A percentile compares a stretch with the other conserved stretches of the same genome.
phyloP scores from a whole-genome alignment of 2,329 filamentous ascomycete genomes.

The Boeremia exigua region DNA sequence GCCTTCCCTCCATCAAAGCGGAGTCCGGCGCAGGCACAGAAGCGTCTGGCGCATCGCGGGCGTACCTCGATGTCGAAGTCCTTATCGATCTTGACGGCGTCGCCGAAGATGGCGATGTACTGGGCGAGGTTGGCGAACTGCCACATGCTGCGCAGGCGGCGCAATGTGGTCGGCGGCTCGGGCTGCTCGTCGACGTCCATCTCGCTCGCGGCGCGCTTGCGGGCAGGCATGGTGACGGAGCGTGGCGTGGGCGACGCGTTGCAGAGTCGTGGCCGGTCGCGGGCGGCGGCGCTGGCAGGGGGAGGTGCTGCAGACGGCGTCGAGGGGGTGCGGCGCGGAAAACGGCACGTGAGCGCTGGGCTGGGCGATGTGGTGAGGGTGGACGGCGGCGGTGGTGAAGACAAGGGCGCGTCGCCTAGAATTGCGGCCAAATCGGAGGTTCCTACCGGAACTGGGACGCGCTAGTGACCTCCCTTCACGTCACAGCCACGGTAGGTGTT shows the following conservation, averaged over 20 bases:
- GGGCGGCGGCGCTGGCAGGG: background rate
- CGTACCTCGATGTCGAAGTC: conserved; percentile 87
- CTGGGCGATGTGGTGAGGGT: conserved; percentile 4
- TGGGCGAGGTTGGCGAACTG: conserved; percentile 94
- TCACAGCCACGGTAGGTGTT: conserved; percentile 9
- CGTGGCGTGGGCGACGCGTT: conserved; percentile 45
- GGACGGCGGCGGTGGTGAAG: conserved; percentile 14
- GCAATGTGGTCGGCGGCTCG: conserved; percentile 56
- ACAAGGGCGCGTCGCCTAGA: conserved; percentile 11
- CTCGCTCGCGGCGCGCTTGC: conserved; percentile 56
- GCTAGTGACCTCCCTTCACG: conserved; percentile 7
- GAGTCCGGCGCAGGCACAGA: conserved; percentile 19
- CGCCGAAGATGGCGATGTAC: conserved; percentile 91
- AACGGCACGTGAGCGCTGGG: conserved; percentile 4
- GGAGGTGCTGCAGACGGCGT: background rate
- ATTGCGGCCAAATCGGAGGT: conserved; percentile 14
- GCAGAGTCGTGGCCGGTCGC: conserved; percentile 7
- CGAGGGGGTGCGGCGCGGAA: background rate
- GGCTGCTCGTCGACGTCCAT: conserved; percentile 58
- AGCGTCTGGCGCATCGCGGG: conserved; percentile 27
- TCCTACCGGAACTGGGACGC: conserved; percentile 3
- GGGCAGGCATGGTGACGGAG: conserved; percentile 42
- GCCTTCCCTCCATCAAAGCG: conserved; percentile 21
- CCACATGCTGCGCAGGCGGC: conserved; percentile 86
- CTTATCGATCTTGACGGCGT: conserved; percentile 86